phyloP scores from a whole-genome alignment of 768 basidiomycete genomes.

The Mycena chlorophos region DNA sequence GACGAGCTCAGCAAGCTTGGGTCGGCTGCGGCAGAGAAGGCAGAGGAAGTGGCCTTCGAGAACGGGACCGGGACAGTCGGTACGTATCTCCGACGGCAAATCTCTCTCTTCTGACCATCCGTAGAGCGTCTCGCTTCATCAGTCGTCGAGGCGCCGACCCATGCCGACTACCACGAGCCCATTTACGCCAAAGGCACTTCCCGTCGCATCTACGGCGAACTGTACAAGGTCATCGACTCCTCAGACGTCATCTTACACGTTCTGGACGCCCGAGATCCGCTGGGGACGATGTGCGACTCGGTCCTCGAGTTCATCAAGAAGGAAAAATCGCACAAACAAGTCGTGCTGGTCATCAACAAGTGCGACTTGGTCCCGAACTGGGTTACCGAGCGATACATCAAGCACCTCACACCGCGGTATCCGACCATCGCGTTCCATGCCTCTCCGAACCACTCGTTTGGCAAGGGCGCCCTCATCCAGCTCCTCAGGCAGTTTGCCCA shows the following conservation, averaged over 20 bases:
- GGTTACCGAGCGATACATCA: constrained; percentile 97
- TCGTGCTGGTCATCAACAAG: constrained; percentile 96
- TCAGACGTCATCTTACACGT: constrained; percentile 96
- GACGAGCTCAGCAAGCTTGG: constrained; percentile 81
- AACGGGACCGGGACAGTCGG: constrained; percentile 47
- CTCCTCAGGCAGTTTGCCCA: constrained; percentile 95
- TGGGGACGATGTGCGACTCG: constrained; percentile 93
- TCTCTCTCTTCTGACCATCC: not conserved
- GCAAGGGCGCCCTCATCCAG: constrained; percentile 97
- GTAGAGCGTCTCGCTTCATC: constrained; percentile 52
- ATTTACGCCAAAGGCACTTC: constrained; percentile 96
- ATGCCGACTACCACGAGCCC: constrained; percentile 83
- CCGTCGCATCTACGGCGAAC: constrained; percentile 92
- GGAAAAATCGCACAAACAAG: constrained; percentile 96
- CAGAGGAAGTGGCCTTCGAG: constrained; percentile 43
- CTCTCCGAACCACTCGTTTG: constrained; percentile 98
- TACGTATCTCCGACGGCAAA: constrained; percentile 26
- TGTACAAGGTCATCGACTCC: constrained; percentile 99
- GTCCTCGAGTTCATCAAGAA: constrained; percentile 91
- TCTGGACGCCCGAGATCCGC: constrained; percentile 91
- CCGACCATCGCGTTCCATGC: constrained; percentile 99
- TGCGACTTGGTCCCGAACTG: constrained; percentile 98
- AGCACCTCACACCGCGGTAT: constrained; percentile 90
- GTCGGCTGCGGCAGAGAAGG: constrained; percentile 54
- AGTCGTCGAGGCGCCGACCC: constrained; percentile 55